Conservation (phyloP, 1,139 yeast genomes). For the Hansenula sp. region DNA sequence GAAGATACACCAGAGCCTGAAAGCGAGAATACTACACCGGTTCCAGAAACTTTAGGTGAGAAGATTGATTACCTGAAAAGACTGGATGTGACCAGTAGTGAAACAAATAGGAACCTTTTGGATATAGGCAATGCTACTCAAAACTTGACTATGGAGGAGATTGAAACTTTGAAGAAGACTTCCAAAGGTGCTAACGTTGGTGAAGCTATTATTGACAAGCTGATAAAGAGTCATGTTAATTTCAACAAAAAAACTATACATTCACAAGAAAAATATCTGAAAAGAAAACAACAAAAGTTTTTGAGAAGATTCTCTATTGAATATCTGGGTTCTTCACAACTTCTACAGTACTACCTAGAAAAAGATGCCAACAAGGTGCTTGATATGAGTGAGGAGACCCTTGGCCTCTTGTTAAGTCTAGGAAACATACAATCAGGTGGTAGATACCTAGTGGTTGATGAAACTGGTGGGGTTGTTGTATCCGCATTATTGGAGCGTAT, state of each 20-base stretch:
- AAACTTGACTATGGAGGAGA: slow-evolving; percentile 67
- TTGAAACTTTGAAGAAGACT: slow-evolving; percentile 70
- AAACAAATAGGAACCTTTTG: slow-evolving; percentile 65
- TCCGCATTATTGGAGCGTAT: slow-evolving; percentile 87
- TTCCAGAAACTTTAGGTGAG: slow-evolving; percentile 22
- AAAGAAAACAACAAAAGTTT: slow-evolving; percentile 89
- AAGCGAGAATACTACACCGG: slow-evolving; percentile 19
- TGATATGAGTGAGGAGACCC: slow-evolving; percentile 79
- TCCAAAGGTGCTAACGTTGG: slow-evolving; percentile 65
- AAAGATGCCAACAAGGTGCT: slow-evolving; percentile 70
- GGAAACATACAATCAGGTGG: slow-evolving; percentile 91
- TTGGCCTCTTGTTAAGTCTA: slow-evolving; percentile 71
- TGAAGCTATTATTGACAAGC: slow-evolving; percentile 76
- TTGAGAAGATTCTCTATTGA: slow-evolving; percentile 81
- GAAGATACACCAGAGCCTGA: slow-evolving; percentile 27
- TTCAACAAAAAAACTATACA: slow-evolving; percentile 86
- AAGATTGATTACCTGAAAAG: slow-evolving; percentile 25
- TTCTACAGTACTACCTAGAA: slow-evolving; percentile 70
- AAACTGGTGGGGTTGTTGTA: slow-evolving; percentile 81
- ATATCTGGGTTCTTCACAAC: slow-evolving; percentile 69
- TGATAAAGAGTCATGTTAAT: slow-evolving; percentile 79
- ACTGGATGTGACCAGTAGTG: slow-evolving; percentile 39
- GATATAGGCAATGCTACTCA: slow-evolving; percentile 79
- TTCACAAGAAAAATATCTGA: slow-evolving; percentile 88
- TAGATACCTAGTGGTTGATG: slow-evolving; percentile 81